Evolutionary conservation across 2,329 filamentous ascomycete genomes (phyloP), one percentile per base, ranked within the genome.

Genomic region (Fusarium sp.): DNA sequence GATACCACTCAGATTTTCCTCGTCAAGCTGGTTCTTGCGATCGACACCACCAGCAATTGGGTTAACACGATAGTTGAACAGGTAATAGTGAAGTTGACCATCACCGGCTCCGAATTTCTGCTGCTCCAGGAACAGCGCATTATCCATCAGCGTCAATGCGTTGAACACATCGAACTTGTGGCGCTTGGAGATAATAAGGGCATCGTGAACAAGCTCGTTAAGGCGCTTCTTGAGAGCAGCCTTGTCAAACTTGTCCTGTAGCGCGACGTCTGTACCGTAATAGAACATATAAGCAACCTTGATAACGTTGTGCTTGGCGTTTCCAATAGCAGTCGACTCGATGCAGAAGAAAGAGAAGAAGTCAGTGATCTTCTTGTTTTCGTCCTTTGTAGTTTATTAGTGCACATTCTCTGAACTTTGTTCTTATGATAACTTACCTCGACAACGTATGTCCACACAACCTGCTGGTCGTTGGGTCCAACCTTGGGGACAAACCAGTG

Each of bases 301-400:
- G 79, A 99, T 91, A 65, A 91, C 90, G 68, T 90, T 89, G 84
- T 97, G 92, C 81, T 93, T 93, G 51, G 90, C 85, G 80, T 94
- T 91, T 76, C 92, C 91, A 78, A 99, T 97, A 66, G 98, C 93
- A 4, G 94, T 96, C 22, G 95, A 98, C 81, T 98, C 95, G 39
- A 99, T 92, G 80, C 91, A 92, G 87, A 98, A 99, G 85, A 98
- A 99, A 42, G 95, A 98, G 85, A 98, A 93, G 85, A 98, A 98
- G 83, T 99, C 96, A 42, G 94, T 98, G 79, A 99, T 94, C 78
- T 94, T 94, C 71, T 93, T 89, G 57, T 92, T 90, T 52, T 90
- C 83, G 68, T 88, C 84, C 86, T 88, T 35, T 35, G 13, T 18
- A 17, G 35, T 59, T 49, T 47, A 33, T 59, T 54, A 26, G 28